Evolutionary conservation across 768 basidiomycete genomes (phyloP).

Genomic region (Gymnopilus dilepis): DNA sequence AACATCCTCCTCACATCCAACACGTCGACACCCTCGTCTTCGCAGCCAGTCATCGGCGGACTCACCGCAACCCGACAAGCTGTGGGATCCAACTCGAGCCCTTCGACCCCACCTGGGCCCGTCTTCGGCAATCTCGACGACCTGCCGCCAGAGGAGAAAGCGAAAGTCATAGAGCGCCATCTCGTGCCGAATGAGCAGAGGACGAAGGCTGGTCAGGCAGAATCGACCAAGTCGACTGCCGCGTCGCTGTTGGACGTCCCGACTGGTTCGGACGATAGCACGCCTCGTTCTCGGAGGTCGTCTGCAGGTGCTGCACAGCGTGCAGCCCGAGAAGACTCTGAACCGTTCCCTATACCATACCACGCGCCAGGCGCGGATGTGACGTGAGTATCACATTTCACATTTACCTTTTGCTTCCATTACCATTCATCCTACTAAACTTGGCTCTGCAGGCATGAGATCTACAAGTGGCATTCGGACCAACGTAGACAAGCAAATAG

Average conservation of each 20-base stretch:
- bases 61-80: slow-evolving; percentile 28
- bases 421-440: not conserved
- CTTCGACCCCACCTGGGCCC: slow-evolving; percentile 22
- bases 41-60: slow-evolving; percentile 23
- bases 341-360: slow-evolving; percentile 88
- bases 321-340: slow-evolving; percentile 53
- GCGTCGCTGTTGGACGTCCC: slow-evolving; percentile 36
- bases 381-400: slow-evolving; percentile 66
- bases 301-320: slow-evolving; percentile 22
- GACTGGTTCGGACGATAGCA: slow-evolving; percentile 29
- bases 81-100: slow-evolving; percentile 27
- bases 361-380: slow-evolving; percentile 88
- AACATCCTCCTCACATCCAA: slow-evolving; percentile 9
- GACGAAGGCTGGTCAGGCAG: slow-evolving; percentile 34
- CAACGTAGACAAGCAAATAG: slow-evolving; percentile 64
- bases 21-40: slow-evolving; percentile 12
- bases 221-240: slow-evolving; percentile 29
- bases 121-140: slow-evolving; percentile 53
- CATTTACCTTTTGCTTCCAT: not conserved
- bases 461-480: slow-evolving; percentile 95
- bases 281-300: slow-evolving; percentile 28
- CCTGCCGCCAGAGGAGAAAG: slow-evolving; percentile 84
- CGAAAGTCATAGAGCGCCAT: slow-evolving; percentile 78
- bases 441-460: slow-evolving; percentile 64
- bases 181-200: slow-evolving; percentile 78